Percentiles rank a stretch among this genome's conserved stretches.
Conservation (phyloP, 2,329 filamentous ascomycete genomes). For the Neopestalotiopsis rosae region DNA sequence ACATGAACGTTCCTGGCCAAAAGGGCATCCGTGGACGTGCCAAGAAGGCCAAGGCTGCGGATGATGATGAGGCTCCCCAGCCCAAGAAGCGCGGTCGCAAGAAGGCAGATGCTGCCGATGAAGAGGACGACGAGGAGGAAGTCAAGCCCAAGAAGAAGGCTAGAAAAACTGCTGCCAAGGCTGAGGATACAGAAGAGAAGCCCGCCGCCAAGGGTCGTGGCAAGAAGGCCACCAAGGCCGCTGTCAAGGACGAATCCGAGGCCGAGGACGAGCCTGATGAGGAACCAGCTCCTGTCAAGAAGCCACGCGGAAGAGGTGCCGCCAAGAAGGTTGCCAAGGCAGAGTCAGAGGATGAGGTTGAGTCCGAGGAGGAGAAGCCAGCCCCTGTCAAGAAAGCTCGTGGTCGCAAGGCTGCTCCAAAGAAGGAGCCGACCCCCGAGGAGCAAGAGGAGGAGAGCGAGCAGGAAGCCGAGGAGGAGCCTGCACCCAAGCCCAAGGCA, state of each 20-base stretch:
- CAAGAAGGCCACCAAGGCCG: conserved; percentile 31
- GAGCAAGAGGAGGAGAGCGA: conserved; percentile 26
- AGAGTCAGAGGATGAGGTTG: conserved; percentile 31
- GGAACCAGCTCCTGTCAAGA: conserved; percentile 35
- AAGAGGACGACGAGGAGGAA: conserved; percentile 30
- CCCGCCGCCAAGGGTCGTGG: conserved; percentile 36
- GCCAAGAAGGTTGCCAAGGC: conserved; percentile 34
- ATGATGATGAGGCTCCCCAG: conserved; percentile 37
- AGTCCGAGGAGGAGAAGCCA: conserved; percentile 35
- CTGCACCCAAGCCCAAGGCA: conserved; percentile 18
- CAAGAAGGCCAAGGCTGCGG: conserved; percentile 40
- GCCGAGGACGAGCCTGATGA: conserved; percentile 35
- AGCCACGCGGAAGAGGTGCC: conserved; percentile 22
- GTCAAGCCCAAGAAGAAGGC: conserved; percentile 34
- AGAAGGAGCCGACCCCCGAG: conserved; percentile 25
- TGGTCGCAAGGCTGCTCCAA: conserved; percentile 12
- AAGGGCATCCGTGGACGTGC: conserved; percentile 63
- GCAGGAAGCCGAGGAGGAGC: conserved; percentile 20
- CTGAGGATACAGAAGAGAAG: conserved; percentile 34
- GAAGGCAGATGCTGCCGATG: conserved; percentile 36
- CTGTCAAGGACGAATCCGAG: conserved; percentile 26
- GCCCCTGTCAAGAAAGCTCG: conserved; percentile 38
- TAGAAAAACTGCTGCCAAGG: conserved; percentile 28
- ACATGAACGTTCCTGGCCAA: conserved; percentile 73
- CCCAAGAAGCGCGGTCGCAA: conserved; percentile 43